These are phyloP conservation scores for Prunus persica DNA, from an alignment of 306 rosid species.

Conservation along the genomic window Prunus_persica_NCBIv2 NC_034012.1:11047001-11047500, in stretches of 20 bases:
- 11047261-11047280: background rate
- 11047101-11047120: background rate
- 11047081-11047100: background rate
- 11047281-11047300: background rate
- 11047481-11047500: slow-evolving; percentile 45
- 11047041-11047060: slow-evolving; percentile 3
- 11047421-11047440: background rate
- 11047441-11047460: slow-evolving; percentile 8
- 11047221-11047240: background rate
- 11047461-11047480: slow-evolving; percentile 68
- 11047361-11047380: too few relatives aligned
- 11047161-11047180: background rate
- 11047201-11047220: background rate
- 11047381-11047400: too few relatives aligned
- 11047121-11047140: background rate
- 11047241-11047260: background rate
- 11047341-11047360: too few relatives aligned
- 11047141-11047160: background rate
- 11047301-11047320: background rate
- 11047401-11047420: background rate
- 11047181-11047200: background rate
- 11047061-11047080: background rate
- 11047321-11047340: background rate
- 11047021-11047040: slow-evolving; percentile 16
- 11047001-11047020: slow-evolving; percentile 70